Base-by-base conservation (phyloP, 176 grass and related monocot genomes). In the Areca catechu region DNA sequence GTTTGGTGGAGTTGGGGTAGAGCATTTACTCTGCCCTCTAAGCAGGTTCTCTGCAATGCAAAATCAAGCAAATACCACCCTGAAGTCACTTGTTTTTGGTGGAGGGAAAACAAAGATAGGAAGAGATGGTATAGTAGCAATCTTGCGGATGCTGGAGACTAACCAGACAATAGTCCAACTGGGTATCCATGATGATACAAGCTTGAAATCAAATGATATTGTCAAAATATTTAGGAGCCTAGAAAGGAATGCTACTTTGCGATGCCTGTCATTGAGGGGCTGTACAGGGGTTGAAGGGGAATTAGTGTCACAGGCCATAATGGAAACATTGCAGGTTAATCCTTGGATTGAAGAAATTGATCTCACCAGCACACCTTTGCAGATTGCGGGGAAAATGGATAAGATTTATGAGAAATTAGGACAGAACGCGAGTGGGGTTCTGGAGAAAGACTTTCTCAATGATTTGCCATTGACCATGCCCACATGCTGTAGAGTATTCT, bases 281-380 rank as follows among this genome's bases (percentile, higher is more conserved):
- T 90, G 92, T 54, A 77, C 22, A 53, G 92, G 92, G 58, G 92
- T 96, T 66, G 51, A 81, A 15, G 90, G 90, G 30, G 86, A 90
- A 43, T 24, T 69, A 56, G 72, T 88, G 25, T 60, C 90, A 66
- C 80, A 90, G 63, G 51, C 80, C 43, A 96, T 96, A 48, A 79
- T 90, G 80, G 29, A 75, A 51, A 82, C 75, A 50, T 74, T 96
- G 69, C 74, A 75, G 69, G 77, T 90, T 6, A 96, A 96, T 71
- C 86, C 92, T 71, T 96, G 92, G 92, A 82, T 96, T 27, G 86
- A 96, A 90, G 86, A 96, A 71, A 79, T 96, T 66, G 77, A 96
- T 73, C 86, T 96, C 54, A 65, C 59, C 37, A 73, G 72, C 63
- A 96, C 92, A 30, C 92, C 92, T 61, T 69, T 96, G 63, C 83